phyloP scores from a whole-genome alignment of 495 filamentous ascomycete genomes.

The Aspergillus bertholletiae region DNA sequence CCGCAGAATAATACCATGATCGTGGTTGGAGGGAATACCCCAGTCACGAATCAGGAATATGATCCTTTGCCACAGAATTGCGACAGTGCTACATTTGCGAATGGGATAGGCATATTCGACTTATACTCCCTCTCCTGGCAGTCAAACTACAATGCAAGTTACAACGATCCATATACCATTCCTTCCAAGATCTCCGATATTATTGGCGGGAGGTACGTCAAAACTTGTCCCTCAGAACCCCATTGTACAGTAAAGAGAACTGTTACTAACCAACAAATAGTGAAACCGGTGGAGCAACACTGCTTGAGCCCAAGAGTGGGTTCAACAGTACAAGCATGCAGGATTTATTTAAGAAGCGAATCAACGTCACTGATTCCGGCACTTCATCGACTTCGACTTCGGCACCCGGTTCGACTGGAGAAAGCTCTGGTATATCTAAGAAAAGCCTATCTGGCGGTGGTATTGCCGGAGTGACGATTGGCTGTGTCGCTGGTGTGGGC shows the following conservation, averaged over 20 bases:
- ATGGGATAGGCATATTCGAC: slow-evolving; percentile 6
- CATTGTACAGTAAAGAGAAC: not conserved
- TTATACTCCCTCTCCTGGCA: not conserved
- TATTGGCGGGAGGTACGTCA: slow-evolving; percentile 5
- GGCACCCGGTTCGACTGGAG: no score
- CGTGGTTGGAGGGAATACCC: slow-evolving; percentile 1
- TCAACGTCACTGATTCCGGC: not conserved
- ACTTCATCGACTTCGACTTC: not conserved
- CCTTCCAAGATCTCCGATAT: slow-evolving; percentile 1
- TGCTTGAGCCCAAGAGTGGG: not conserved
- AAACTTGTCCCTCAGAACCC: not conserved
- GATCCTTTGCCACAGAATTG: slow-evolving; percentile 1
- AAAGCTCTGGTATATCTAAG: no score
- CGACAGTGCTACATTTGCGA: not conserved
- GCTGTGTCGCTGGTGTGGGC: no score
- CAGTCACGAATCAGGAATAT: not conserved
- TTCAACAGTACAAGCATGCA: slow-evolving; percentile 1
- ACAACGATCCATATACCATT: not conserved
- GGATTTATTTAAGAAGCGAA: not conserved
- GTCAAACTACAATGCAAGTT: slow-evolving; percentile 1
- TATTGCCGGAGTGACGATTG: no score
- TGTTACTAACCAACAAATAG: not conserved
- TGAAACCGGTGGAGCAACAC: not conserved
- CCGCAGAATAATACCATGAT: slow-evolving; percentile 1
- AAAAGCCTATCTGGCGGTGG: not conserved